Base-by-base conservation (phyloP, 768 basidiomycete species). In the Podaxis sp. region DNA sequence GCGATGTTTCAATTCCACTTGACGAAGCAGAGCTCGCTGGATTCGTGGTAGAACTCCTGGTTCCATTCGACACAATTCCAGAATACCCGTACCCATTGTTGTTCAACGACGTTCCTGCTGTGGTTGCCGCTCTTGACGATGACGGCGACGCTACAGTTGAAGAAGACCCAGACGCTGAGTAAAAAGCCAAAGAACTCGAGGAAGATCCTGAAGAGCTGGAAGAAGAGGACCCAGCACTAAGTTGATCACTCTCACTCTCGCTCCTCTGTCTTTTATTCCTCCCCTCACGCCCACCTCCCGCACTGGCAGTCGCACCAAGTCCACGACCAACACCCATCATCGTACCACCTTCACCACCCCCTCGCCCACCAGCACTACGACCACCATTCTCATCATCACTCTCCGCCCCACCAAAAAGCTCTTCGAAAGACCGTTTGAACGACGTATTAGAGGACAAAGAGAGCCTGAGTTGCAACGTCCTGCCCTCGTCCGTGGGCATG, bases 361-460 rank as follows among this genome's bases (percentile, higher is more conserved):
- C 55, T 10, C 37, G 37, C 1, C 24, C 41, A 41, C 13, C 28
- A 57, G n/a, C 24, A 26, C 37, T 15, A 17, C 33, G 20, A 7
- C 37, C 49, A 24, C 36, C 26, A 7, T 33, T 50, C 41, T 55
- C 60, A 8, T 22, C 53, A 48, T 55, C 53, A 13, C 60, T 55
- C 51, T 60, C 59, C 8, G 59, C 40, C 10, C 58, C 58, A 4
- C 60, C 60, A 49, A 62, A 62, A 20, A 62, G 44, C 30, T 62
- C 60, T 22, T 62, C 53, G n/a, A 62, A 62, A 17, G 52, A 55
- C 33, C 60, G 51, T 30, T 62, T 62, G 53, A 62, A 62, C 30
- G 60, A 55, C 33, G 60, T 55, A 38, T 36, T 44, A 17, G 51
- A 41, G 13, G 52, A 54, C 60, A 62, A 22, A 7, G 52, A 36